Conservation (phyloP, 805 yeast genomes). For the Tetrapisispora taiwanensis region DNA sequence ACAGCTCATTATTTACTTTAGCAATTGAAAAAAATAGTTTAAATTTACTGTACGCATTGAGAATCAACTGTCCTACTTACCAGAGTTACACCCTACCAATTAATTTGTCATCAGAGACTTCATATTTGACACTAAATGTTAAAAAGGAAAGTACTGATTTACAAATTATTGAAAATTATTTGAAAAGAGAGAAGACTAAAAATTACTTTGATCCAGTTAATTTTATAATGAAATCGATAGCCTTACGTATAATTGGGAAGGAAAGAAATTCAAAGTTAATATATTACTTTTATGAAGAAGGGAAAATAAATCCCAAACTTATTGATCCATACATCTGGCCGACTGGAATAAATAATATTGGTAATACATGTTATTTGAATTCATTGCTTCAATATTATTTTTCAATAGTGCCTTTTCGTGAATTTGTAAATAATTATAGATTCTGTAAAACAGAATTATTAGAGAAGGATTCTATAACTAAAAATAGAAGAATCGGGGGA, state of each 20-base stretch:
- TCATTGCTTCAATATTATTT: conserved; percentile 86
- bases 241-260: conserved; percentile 46
- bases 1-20: conserved; percentile 51
- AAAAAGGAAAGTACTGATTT: conserved; percentile 43
- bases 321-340: conserved; percentile 69
- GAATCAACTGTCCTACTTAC: conserved; percentile 25
- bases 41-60: conserved; percentile 44
- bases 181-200: conserved; percentile 21
- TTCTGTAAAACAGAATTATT: conserved; percentile 28
- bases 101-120: conserved; percentile 29
- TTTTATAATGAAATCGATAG: conserved; percentile 44
- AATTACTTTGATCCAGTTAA: conserved; percentile 31
- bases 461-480: neutral
- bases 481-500: conserved; percentile 71
- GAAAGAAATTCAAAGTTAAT: conserved; percentile 46
- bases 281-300: conserved; percentile 45
- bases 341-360: conserved; percentile 86
- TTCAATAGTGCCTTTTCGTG: conserved; percentile 71
- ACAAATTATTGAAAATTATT: conserved; percentile 28
- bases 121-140: conserved; percentile 40
- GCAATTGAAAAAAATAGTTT: conserved; percentile 50
- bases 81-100: conserved; percentile 16
- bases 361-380: conserved; percentile 90
- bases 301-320: conserved; percentile 47
- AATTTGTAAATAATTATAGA: conserved; percentile 50